Evolutionary conservation across 805 yeast genomes (phyloP), one percentile per base, ranked within the genome.

Genomic region (Schwanniomyces yamadae): DNA sequence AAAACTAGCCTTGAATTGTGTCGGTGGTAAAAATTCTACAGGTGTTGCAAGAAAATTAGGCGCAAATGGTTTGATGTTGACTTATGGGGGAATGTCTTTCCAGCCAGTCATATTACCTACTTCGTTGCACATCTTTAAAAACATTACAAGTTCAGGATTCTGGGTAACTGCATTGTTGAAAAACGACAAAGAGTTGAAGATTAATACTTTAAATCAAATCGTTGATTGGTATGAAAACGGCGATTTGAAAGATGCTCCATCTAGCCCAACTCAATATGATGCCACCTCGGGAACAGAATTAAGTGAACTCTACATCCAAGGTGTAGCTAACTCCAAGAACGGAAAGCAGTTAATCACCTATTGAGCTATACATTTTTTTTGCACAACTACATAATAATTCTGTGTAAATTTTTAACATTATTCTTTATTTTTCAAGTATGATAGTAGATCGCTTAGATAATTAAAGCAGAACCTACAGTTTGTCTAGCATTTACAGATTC

Each of bases 81-180:
- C 98, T 1, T 93, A 93, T 55, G 99, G 99, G 22, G 98, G 95
- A 24, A 93, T 93, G 99, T 87, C 97, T 3, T 80, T 82, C 71
- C 90, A 87, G 63, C 99, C 99, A 2, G 95, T 93, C 8, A 75
- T 78, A n/a, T 62, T 93, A 37, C 96, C 98, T 25, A 88, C 96
- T 1, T 78, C 95, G 0, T 66, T 86, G 41, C 86, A 86, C 55
- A 90, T 93, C 45, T 93, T 93, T 71, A 93, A 91, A 61, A 84
- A 90, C 54, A 62, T 93, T 37, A 80, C 84, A 5, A 80, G 89
- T 35, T 76, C 80, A 19, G 99, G 99, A 0, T 93, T 85, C 66
- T 93, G 99, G 99, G 80, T 89, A 39, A 84, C 96, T 9, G 78
- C 49, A 29, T 59, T 66, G 39, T 57, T 66, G 42, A 66, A 64